phyloP scores from a whole-genome alignment of 129 eudicot genomes.

The Arctium lappa region DNA sequence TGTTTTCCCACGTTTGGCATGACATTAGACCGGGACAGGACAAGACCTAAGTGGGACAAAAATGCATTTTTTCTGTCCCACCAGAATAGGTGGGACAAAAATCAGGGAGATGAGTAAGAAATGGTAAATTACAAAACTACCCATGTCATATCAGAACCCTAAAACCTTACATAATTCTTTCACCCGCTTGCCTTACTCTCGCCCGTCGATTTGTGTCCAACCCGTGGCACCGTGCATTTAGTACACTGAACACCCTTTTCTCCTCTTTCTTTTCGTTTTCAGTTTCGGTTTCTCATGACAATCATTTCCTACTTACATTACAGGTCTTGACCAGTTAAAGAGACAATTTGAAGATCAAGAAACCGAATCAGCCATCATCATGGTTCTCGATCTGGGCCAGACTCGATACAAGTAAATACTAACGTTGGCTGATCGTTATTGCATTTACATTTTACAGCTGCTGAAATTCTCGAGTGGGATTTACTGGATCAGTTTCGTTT shows the following conservation, averaged over 20 bases:
- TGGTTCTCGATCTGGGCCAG: not conserved
- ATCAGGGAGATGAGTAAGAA: not conserved
- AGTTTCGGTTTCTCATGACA: not conserved
- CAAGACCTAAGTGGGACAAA: too few relatives aligned
- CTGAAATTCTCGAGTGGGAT: not conserved
- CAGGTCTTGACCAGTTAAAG: not conserved
- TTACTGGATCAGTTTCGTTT: not conserved
- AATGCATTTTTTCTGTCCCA: too few relatives aligned
- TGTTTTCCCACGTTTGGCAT: too few relatives aligned
- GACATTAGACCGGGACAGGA: too few relatives aligned
- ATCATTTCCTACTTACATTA: not conserved
- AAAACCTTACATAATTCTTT: not conserved
- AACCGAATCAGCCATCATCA: not conserved
- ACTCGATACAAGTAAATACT: slow-evolving; percentile 9
- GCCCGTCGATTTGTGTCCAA: too few relatives aligned
- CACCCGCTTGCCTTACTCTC: not conserved
- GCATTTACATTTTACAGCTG: not conserved
- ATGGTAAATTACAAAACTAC: not conserved
- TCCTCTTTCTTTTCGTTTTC: not conserved
- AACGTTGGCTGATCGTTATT: not conserved
- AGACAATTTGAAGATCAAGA: not conserved
- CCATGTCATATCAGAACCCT: not conserved
- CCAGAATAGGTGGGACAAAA: not conserved
- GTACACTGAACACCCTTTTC: not conserved
- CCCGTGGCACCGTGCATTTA: not conserved